Evolutionary conservation across 768 basidiomycete genomes (phyloP), one percentile per base, ranked within the genome.

Genomic region (Holtermanniella nyarrowii): DNA sequence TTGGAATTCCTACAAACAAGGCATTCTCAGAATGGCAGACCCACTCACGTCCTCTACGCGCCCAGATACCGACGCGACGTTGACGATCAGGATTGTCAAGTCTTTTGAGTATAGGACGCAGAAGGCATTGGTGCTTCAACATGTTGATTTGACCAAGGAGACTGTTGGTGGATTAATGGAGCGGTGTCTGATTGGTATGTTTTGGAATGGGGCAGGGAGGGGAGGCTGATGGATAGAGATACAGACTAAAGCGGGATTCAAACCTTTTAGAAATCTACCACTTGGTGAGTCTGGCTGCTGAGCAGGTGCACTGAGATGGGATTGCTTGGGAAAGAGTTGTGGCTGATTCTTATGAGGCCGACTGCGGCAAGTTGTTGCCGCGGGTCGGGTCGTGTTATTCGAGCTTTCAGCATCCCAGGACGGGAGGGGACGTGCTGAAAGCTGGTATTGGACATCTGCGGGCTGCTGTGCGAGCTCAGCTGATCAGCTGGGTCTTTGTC

Each of bases 71-170:
- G 77, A 81, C 55, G 88, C 88, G 20, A 89, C 88, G 3, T 74
- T 97, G 52, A 97, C 93, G 5, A 71, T 97, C 45, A 82, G 93
- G 26, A 78, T 96, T 56, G 87, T 99, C 75, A 99, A 99, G 69
- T 89, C 87, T 18, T 93, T 99, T 69, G 82, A 82, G 65, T 96
- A 81, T 71, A 80, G 93, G 50, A 96, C 90, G 49, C 85, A 88
- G 68, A 84, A 83, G 60, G 83, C 80, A 65, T 78, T 96, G 58
- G 83, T 99, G 48, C 76, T 97, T 46, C 85, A 82, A 63, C 76
- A 84, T 59, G 62, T 91, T 55, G 81, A 99, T 67, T 80, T 95
- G 55, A 80, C 82, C 59, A 75, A 75, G 1, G 82, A 79, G n/a
- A 89, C 88, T 1, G 83, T 90, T 21, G 82, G 80, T 13, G 74